Evolutionary conservation across 2,329 filamentous ascomycete genomes (phyloP).

Genomic region (Leptosphaerulina australis): DNA sequence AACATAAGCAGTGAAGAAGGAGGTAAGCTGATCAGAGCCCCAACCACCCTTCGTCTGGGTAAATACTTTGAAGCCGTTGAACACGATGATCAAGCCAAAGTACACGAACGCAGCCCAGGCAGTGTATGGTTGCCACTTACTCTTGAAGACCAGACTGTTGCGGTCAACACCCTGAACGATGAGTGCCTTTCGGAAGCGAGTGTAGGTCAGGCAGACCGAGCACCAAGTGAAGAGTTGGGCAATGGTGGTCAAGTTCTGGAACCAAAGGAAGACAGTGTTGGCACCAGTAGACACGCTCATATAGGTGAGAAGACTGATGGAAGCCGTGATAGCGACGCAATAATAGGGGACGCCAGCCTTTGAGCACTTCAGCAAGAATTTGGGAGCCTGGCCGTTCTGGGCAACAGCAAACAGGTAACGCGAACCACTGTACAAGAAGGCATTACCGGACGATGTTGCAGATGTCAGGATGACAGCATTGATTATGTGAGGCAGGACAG

Average conservation of each 20-base stretch:
- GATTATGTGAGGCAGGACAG: slow-evolving; percentile 71
- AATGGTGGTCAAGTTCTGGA: slow-evolving; percentile 70
- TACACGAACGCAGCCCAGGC: slow-evolving; percentile 66
- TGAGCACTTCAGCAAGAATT: slow-evolving; percentile 57
- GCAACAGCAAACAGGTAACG: slow-evolving; percentile 58
- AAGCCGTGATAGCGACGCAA: slow-evolving; percentile 45
- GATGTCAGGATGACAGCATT: slow-evolving; percentile 78
- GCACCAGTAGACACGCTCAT: slow-evolving; percentile 56
- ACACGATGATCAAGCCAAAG: slow-evolving; percentile 60
- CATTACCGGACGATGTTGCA: slow-evolving; percentile 72
- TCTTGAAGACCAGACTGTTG: slow-evolving; percentile 56
- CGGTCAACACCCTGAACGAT: slow-evolving; percentile 62
- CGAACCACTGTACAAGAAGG: slow-evolving; percentile 63
- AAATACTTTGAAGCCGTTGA: slow-evolving; percentile 70
- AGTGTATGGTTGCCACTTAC: slow-evolving; percentile 57
- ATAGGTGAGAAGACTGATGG: slow-evolving; percentile 57
- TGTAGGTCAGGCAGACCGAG: slow-evolving; percentile 61
- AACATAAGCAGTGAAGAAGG: slow-evolving; percentile 60
- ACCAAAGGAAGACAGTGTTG: slow-evolving; percentile 66
- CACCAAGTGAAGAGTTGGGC: slow-evolving; percentile 62
- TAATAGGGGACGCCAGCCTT: slow-evolving; percentile 53
- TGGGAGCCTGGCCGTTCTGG: slow-evolving; percentile 60
- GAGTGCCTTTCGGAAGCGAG: slow-evolving; percentile 59
- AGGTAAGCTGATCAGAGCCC: slow-evolving; percentile 44
- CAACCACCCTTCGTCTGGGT: slow-evolving; percentile 47